Base-by-base conservation (phyloP, 2,329 filamentous ascomycete genomes). In the Stagonosporopsis cucurbitacearum region DNA sequence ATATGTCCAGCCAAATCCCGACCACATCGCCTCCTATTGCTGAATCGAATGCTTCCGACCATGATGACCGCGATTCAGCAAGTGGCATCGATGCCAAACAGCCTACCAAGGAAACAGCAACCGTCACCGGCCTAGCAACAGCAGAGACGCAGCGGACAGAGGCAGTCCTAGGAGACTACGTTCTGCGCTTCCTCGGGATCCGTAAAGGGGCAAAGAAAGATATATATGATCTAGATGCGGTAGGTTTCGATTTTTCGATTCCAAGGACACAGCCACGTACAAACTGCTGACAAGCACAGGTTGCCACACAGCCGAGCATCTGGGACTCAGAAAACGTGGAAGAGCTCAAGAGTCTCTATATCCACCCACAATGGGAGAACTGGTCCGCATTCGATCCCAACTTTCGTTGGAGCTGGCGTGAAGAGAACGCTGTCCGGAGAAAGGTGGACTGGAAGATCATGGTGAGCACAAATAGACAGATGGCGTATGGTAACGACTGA, bases 321-420 rank as follows among this genome's bases (percentile, higher is more conserved):
- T 58, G 50, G 50, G 58, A 58, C 22, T 26, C 35, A 4, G 56
- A 44, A 3, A 50, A 50, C 13, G 17, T 44, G 22, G 48, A 50
- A 30, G 48, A 50, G 39, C 48, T 54, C 23, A 60, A 60, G 15
- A 45, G 49, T 32, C 25, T 48, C 6, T 50, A 57, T 12, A 60
- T 60, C 23, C 58, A 60, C 37, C 51, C 50, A 17, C 15, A 63
- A 37, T 87, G 86, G 64, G 84, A 86, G 62, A 82, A 82, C n/a
- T 73, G 77, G 17, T 84, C 86, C 65, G 77, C 82, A 39, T 86
- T 80, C 62, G 83, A 86, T 58, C 82, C 83, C 1, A 65, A 70
- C 1, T 81, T 79, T 36, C 72, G 77, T 48, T 86, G 84, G 84
- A 80, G 79, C 0, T 68, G 76, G 30, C 74, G 78, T 36, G 84